These are phyloP conservation scores for Eimeria necatrix DNA, from an alignment of 169 alveolate species.

Conservation along the genomic window DNA sequence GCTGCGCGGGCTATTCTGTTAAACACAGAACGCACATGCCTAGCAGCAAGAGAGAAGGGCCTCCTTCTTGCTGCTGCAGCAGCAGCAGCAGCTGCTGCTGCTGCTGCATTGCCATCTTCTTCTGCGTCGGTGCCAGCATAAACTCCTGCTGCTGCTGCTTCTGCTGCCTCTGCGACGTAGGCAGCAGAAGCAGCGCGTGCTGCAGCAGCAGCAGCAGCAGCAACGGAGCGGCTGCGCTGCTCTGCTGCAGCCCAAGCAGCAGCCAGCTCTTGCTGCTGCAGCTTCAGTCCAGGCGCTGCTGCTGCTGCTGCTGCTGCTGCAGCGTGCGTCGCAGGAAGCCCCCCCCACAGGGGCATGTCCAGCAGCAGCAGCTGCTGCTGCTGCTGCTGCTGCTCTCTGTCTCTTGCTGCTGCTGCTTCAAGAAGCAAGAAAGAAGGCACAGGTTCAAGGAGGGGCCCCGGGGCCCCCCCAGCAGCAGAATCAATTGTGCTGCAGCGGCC, in stretches of 20 bases:
- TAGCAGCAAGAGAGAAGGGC: slow-evolving; percentile 1
- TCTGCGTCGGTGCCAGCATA: too few relatives aligned
- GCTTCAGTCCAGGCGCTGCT: not conserved
- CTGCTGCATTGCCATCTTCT: not conserved
- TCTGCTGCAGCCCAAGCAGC: not conserved
- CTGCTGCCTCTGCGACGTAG: slow-evolving; percentile 2
- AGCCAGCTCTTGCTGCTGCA: not conserved
- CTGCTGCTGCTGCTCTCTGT: slow-evolving; percentile 26
- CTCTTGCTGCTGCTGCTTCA: slow-evolving; percentile 18
- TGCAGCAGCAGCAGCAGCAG: slow-evolving; percentile 2
- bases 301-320: not conserved
- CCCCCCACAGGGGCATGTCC: slow-evolving; percentile 31
- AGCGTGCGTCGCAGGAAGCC: slow-evolving; percentile 14
- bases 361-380: slow-evolving; percentile 21
- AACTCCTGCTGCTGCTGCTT: slow-evolving; percentile 1
- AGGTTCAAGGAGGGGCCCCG: not conserved
- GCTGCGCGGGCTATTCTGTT: not conserved
- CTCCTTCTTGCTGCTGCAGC: not conserved
- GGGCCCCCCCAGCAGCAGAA: not conserved
- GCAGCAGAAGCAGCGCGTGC: slow-evolving; percentile 29
- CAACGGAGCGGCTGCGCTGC: not conserved
- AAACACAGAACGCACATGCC: not conserved
- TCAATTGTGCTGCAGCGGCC: not conserved
- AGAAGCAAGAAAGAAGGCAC: slow-evolving; percentile 21
- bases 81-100: not conserved